Percentiles rank a stretch among this genome's conserved stretches.
These are phyloP conservation scores for Neopestalotiopsis sp. DNA, from an alignment of 2,329 filamentous ascomycete genomes.

Conservation along the genomic window DNA sequence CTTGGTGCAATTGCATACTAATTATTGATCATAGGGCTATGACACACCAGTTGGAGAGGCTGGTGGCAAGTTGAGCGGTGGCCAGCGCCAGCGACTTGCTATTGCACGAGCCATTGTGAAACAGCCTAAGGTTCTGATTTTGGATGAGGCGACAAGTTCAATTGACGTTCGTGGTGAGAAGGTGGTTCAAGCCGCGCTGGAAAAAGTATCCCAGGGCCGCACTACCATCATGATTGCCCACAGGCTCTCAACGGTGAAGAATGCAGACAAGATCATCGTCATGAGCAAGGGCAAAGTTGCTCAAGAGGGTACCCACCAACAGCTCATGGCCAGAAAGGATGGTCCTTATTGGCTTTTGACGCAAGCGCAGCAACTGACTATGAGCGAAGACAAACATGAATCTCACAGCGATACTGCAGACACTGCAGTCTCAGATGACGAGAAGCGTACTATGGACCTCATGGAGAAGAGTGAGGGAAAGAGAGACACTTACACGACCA, in stretches of 20 bases:
- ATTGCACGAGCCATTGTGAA: conserved; percentile 71
- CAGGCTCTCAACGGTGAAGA: conserved; percentile 58
- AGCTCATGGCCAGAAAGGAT: conserved; percentile 62
- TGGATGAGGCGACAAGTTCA: conserved; percentile 71
- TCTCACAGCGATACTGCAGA: conserved; percentile 36
- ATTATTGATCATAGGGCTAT: conserved; percentile 49
- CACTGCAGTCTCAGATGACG: conserved; percentile 30
- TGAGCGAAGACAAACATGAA: conserved; percentile 47
- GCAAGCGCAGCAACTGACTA: conserved; percentile 60
- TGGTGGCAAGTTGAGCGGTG: conserved; percentile 70
- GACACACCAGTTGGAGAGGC: conserved; percentile 67
- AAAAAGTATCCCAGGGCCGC: conserved; percentile 59
- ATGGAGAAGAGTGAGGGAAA: conserved; percentile 37
- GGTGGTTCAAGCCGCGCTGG: conserved; percentile 61
- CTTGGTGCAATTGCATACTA: conserved; percentile 15
- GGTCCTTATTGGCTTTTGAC: conserved; percentile 73
- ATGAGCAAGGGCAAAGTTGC: conserved; percentile 65
- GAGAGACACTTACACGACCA: conserved; percentile 18
- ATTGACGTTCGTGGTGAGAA: conserved; percentile 49
- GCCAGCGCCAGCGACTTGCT: conserved; percentile 69
- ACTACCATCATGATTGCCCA: conserved; percentile 73
- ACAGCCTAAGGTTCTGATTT: conserved; percentile 66
- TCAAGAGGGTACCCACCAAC: conserved; percentile 78
- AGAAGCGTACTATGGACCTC: conserved; percentile 43
- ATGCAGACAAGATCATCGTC: conserved; percentile 47